These are phyloP conservation scores for Ascochyta koolunga DNA, from an alignment of 2,329 filamentous ascomycete species.

Conservation along the genomic window DNA sequence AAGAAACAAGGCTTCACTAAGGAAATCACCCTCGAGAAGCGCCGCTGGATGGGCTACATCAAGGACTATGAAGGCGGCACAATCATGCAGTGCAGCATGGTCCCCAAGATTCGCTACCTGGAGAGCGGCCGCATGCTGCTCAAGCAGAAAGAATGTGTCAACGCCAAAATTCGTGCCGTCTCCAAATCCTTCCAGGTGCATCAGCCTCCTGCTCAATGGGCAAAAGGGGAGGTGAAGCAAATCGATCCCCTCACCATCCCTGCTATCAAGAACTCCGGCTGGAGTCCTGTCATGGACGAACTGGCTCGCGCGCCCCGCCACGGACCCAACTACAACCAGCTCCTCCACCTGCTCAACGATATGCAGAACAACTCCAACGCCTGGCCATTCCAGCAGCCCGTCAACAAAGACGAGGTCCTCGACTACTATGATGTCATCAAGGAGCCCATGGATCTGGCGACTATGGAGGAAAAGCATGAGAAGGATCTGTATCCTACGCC, in stretches of 20 bases:
- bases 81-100: conserved; percentile 99
- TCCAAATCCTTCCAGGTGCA: conserved; percentile 89
- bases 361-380: conserved; percentile 91
- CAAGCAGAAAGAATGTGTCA: conserved; percentile 95
- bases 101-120: conserved; percentile 91
- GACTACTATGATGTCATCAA: conserved; percentile 99
- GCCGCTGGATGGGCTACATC: conserved; percentile 99
- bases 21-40: conserved; percentile 89
- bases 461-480: conserved; percentile 95
- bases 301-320: conserved; percentile 92
- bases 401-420: conserved; percentile 94
- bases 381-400: conserved; percentile 93
- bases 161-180: conserved; percentile 92
- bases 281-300: conserved; percentile 98
- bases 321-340: conserved; percentile 93
- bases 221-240: conserved; percentile 64
- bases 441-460: conserved; percentile 93
- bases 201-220: conserved; percentile 84
- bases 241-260: conserved; percentile 88
- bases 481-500: conserved; percentile 89
- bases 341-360: conserved; percentile 90
- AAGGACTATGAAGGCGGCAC: conserved; percentile 99
- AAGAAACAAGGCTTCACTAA: conserved; percentile 99
- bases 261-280: conserved; percentile 87
- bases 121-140: conserved; percentile 91